Evolutionary conservation across 768 basidiomycete genomes (phyloP), one percentile per base, ranked within the genome.

Genomic region (Tricholoma bakamatsutake): DNA sequence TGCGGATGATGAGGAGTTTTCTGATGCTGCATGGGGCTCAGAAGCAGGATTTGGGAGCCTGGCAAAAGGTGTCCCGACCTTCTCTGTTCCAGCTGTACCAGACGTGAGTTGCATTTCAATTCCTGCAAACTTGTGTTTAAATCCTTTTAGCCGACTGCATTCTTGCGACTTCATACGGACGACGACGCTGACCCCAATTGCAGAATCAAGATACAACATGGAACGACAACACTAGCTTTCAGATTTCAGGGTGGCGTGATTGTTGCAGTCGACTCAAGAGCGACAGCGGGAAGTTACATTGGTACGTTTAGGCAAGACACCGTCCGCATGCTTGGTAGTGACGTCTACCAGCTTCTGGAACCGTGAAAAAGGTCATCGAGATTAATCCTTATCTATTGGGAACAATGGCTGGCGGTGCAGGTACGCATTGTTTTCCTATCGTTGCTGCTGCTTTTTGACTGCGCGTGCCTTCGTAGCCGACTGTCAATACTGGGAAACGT

Each of bases 321-420:
- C n/a, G 10, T 31, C 2, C 11, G 33, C 17, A 50, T 30, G 42
- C 59, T 51, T 59, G 31, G 53, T 24, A 15, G 9, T 31, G n/a
- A 18, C 57, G 33, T 28, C 21, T 55, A 39, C 27, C 66, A 98
- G 96, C 96, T 0, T 93, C 88, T 17, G 95, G 96, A 53, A 98
- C 96, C 13, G 93, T 99, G 59, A 98, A 96, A 80, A 99, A 98
- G 78, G 95, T 99, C 60, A 98, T 99, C 64, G 97, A 99, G 76
- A 99, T 99, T 73, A 98, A 98, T 75, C 93, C 93, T 40, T 98
- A 94, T 76, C 74, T 99, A 50, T 81, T 99, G n/a, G 97, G 97
- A 58, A 99, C 97, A 1, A 98, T 99, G 96, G 97, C 97, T 59
- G 97, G 97, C 72, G 96, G 96, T 71, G 97, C 97, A 63, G 96